Base-by-base conservation (phyloP, 1,284 basidiomycete species). In the Schizopora paradoxa region DNA sequence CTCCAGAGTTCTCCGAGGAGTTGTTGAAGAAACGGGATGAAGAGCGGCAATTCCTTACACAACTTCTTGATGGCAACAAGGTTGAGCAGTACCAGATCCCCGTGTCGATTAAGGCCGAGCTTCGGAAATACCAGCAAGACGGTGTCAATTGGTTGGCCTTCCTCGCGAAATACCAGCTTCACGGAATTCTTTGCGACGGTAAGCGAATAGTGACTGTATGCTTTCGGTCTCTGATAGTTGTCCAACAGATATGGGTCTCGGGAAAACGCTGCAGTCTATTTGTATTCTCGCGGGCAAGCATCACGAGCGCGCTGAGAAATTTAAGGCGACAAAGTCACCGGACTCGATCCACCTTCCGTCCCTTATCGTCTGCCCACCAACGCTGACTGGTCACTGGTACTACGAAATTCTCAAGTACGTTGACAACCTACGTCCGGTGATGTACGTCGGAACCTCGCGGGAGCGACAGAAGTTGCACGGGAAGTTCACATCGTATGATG, bases 141-240 rank as follows among this genome's bases (percentile, higher is more conserved):
- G 96, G 96, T 35, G 91, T 99, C 56, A 98, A 93, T 64, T 99
- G 96, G 96, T 74, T 99, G 37, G 96, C 96, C 0, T 99, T 99
- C 72, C 73, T 99, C 33, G 89, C 93, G 23, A 91, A 95, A 64
- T 98, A 95, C 60, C 96, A 99, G 62, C 68, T 99, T 4, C 96
- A 99, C 63, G 96, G 96, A 16, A 92, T 99, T 56, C 81, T 99
- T 23, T 99, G 96, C 63, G 96, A 99, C 62, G 95, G 92, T 91
- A 57, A 59, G 83, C 58, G 37, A 13, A 6, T 27, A 40, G 8
- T 37, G 32, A 5, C 46, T 22, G 27, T 8, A 21, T 14, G 6
- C 28, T 23, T 41, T 18, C 38, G 23, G 22, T 48, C 41, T 45
- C 19, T 18, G 21, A 14, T 48, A 21, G 54, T 52, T 16, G 47